Evolutionary conservation across 352 stramenopile species (phyloP).

Genomic region (Globisporangium lucens): DNA sequence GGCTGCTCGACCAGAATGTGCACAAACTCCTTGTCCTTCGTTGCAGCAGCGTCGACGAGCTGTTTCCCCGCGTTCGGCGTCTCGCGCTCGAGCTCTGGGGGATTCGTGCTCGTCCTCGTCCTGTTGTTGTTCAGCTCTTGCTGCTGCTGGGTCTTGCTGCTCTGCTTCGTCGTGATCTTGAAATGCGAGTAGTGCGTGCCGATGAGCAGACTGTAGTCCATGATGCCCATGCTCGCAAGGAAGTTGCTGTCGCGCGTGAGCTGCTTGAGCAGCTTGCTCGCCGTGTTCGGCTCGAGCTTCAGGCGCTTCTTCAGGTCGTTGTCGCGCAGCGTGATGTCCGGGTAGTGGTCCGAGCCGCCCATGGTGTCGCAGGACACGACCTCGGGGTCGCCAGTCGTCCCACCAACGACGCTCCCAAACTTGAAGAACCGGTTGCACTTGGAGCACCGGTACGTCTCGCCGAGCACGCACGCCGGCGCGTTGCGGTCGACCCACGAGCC

Average conservation of each 20-base stretch:
- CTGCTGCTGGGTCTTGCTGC: neutral
- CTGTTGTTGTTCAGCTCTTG: neutral
- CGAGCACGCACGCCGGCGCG: conserved; percentile 65
- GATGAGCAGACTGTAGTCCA: conserved; percentile 91
- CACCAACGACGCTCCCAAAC: conserved; percentile 41
- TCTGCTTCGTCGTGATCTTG: conserved; percentile 49
- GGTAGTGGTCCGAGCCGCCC: conserved; percentile 70
- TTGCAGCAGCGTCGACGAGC: neutral
- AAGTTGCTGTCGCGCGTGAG: conserved; percentile 83
- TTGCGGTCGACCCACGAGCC: conserved; percentile 89
- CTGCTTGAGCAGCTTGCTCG: conserved; percentile 67
- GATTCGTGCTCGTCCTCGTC: neutral
- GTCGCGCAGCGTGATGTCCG: conserved; percentile 79
- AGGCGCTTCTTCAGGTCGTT: conserved; percentile 87
- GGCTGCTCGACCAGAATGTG: conserved; percentile 25
- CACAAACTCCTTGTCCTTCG: conserved; percentile 34
- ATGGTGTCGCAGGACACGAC: conserved; percentile 43
- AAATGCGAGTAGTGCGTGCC: conserved; percentile 86
- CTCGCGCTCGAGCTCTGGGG: conserved; percentile 13
- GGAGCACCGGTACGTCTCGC: conserved; percentile 76
- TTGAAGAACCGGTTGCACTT: conserved; percentile 86
- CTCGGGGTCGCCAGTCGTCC: conserved; percentile 14
- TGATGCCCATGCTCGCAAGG: conserved; percentile 80
- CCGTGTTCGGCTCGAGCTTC: conserved; percentile 52
- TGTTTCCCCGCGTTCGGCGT: neutral